Base-by-base conservation (phyloP, 257 asterid species). In the Pogostemon cablin region DNA sequence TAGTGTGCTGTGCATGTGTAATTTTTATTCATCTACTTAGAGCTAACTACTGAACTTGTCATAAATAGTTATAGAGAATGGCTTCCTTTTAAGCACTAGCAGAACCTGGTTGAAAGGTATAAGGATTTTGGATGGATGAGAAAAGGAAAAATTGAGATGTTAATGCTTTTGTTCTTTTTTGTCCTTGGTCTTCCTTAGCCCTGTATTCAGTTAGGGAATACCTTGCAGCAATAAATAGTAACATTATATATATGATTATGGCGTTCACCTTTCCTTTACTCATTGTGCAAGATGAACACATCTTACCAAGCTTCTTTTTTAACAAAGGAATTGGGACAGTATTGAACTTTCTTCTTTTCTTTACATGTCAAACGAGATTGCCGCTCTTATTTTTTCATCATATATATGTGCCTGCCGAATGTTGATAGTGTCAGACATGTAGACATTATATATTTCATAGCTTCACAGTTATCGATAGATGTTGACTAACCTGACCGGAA, bases 401-500 rank as follows among this genome's bases (percentile, higher is more conserved):
- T 67, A 11, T 42, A 43, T 37, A 46, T 72, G 47, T 46, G 59
- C 65, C 34, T 15, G 4, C 37, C 62, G 39, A 34, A n/a, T 39
- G 50, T 9, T 37, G 17, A 47, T 52, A 47, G 20, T 32, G 59
- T 25, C 11, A 2, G 7, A 44, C n/a, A 54, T 17, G 44, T 43
- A 15, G 64, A 49, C 50, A 57, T 20, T 43, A 66, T 75, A 49
- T 56, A 12, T 53, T 69, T 52, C 68, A 53, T 43, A 7, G 64
- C 35, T 49, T 39, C 52, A 39, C 55, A 17, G 60, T 43, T 56
- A 9, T 77, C 38, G 55, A 6, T 12, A 34, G 62, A 56, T 65
- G 59, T 52, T 69, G 57, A 62, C 72, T 81, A 67, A 76, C 81
- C 59, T 69, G 20, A 66, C 55, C 48, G 61, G 59, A 69, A 66